These are phyloP conservation scores for Sphagnum tenellum DNA, from an alignment of 225 moss, liverwort and hornwort species.

Conservation along the genomic window DNA sequence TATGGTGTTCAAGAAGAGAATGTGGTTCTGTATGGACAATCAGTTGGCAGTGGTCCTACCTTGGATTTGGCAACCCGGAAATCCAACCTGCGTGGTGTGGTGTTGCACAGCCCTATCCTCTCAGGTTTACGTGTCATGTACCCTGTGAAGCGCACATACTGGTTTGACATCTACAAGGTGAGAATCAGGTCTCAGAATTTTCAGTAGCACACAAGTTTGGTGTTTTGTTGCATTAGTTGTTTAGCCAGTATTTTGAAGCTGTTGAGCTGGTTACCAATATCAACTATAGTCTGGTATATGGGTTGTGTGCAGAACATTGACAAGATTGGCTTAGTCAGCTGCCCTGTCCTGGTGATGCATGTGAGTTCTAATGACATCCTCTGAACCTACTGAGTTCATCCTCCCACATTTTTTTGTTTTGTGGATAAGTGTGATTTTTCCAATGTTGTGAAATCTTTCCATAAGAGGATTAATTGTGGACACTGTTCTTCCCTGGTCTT, in stretches of 20 bases:
- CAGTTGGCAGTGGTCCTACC: constrained; percentile 96
- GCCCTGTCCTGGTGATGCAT: constrained; percentile 94
- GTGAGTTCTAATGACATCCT: constrained; percentile 14
- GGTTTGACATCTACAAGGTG: constrained; percentile 97
- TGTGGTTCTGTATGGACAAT: constrained; percentile 93
- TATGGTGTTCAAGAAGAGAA: constrained; percentile 65
- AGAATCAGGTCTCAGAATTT: neutral
- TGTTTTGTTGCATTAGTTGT: too few relatives aligned
- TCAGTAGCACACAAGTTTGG: too few relatives aligned
- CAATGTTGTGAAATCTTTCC: too few relatives aligned
- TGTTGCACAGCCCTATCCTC: constrained; percentile 95
- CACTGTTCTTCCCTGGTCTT: too few relatives aligned
- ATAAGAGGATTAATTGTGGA: too few relatives aligned
- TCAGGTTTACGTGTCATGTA: constrained; percentile 98
- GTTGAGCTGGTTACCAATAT: too few relatives aligned
- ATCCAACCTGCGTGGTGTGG: constrained; percentile 73
- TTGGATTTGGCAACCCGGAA: constrained; percentile 62
- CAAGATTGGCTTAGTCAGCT: constrained; percentile 78
- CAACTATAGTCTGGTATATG: too few relatives aligned
- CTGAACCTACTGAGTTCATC: too few relatives aligned
- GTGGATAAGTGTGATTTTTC: too few relatives aligned
- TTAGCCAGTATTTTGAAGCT: too few relatives aligned
- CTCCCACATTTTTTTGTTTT: too few relatives aligned
- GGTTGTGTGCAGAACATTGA: constrained; percentile 69
- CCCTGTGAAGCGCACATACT: constrained; percentile 92